Evolutionary conservation across 176 grass and related monocot species (phyloP), one percentile per base, ranked within the genome.

Genomic region (Zea mays): DNA sequence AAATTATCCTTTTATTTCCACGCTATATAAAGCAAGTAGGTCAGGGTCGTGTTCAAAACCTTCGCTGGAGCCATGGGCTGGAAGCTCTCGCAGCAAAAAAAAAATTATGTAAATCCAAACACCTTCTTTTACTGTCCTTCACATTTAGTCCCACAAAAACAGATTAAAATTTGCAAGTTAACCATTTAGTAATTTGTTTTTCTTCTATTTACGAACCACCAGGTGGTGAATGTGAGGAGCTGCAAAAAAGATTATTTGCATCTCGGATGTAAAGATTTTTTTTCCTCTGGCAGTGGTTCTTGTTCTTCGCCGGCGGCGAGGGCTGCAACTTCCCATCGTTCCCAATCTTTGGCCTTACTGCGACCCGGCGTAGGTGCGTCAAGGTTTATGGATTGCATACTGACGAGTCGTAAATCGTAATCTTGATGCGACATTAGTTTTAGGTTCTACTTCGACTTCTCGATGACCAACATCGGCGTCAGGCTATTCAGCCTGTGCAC

Each of bases 401-500:
- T 27, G 27, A 27, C 27, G 27, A 27, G 27, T 27, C 27, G 1
- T 39, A 52, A 52, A 52, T 52, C 14, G 15, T 54, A 54, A 54
- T 54, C 15, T 54, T 0, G 51, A 54, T 68, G 66, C 67, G 4
- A 47, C 11, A 19, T 4, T 54, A 3, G 1, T 54, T 73, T 65
- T 57, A 93, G 90, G 73, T 89, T 94, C 71, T 91, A 37, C 71
- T 94, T 89, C 67, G 77, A 91, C 82, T 93, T 89, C 81, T 86
- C 88, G 7, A 82, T 85, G 74, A 59, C 86, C 19, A 87, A 87
- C 73, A 27, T 91, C 10, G 86, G 89, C n/a, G 74, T 91, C 17
- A 86, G 89, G 47, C 81, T 95, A 81, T 76, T 95, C 49, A 87
- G 81, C 40, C 83, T 84, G 58, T 83, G 80, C 72, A 80, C 84